A percentile compares a stretch with the other conserved stretches of the same genome.
These are phyloP conservation scores for Brassica balearica DNA, from an alignment of 441 rosid genomes.

Conservation along the genomic window DNA sequence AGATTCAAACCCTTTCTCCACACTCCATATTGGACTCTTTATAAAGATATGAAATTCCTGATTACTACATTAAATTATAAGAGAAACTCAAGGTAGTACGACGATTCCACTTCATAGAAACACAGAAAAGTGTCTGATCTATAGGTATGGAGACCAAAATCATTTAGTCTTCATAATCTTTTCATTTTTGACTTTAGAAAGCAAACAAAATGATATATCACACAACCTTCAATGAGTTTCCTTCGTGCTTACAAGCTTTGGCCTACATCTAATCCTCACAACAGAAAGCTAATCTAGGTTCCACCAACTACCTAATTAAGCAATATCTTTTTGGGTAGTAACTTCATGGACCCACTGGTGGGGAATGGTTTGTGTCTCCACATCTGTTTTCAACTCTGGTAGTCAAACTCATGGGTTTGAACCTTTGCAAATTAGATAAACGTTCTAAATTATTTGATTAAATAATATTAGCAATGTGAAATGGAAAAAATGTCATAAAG, in stretches of 20 bases:
- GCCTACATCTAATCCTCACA: slow-evolving; percentile 2
- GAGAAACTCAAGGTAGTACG: neutral
- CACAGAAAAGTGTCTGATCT: neutral
- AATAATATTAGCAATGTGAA: slow-evolving; percentile 28
- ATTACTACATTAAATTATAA: neutral
- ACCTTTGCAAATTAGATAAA: slow-evolving; percentile 1
- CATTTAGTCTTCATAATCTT: neutral
- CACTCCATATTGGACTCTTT: neutral
- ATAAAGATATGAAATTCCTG: neutral
- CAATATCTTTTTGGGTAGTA: neutral
- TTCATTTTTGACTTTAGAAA: neutral
- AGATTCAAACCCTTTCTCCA: neutral
- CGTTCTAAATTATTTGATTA: neutral
- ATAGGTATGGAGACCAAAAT: neutral
- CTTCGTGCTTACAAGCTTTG: neutral
- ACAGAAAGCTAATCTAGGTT: neutral
- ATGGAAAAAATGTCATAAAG: slow-evolving; percentile 23
- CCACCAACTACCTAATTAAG: neutral
- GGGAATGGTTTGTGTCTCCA: slow-evolving; percentile 24
- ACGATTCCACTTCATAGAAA: neutral
- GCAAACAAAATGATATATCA: neutral
- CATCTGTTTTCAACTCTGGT: slow-evolving; percentile 6
- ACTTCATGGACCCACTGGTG: slow-evolving; percentile 24
- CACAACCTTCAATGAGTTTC: slow-evolving; percentile 1
- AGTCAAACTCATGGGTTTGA: slow-evolving; percentile 37